Percentiles rank a stretch among this genome's conserved stretches.
Evolutionary conservation across 2,329 filamentous ascomycete genomes (phyloP).

Genomic region (Cytospora piceae): DNA sequence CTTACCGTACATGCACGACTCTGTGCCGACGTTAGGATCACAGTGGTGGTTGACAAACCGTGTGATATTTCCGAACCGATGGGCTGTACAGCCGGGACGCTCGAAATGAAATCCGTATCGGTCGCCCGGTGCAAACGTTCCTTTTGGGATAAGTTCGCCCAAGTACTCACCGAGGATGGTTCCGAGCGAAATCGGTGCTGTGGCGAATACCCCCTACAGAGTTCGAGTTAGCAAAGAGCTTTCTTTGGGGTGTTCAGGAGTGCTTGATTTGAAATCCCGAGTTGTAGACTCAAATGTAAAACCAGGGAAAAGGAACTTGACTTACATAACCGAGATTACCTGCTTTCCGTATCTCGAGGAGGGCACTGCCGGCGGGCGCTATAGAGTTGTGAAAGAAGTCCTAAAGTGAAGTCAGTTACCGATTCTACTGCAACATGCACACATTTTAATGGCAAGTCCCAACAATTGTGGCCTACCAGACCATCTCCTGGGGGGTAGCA

Average conservation of each 20-base stretch:
- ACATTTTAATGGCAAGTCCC: neutral
- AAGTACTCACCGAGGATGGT: slow-evolving; percentile 8
- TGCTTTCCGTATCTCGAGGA: neutral
- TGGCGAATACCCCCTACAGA: slow-evolving; percentile 7
- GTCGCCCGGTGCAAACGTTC: neutral
- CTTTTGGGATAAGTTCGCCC: slow-evolving; percentile 4
- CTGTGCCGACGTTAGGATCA: neutral
- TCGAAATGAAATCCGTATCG: neutral
- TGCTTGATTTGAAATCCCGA: too few relatives aligned
- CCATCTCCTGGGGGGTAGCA: neutral
- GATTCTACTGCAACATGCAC: neutral
- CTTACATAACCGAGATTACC: neutral
- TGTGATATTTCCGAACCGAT: neutral
- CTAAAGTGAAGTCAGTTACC: neutral
- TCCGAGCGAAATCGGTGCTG: neutral
- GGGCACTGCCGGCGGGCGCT: neutral
- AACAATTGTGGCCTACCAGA: too few relatives aligned
- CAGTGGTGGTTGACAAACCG: slow-evolving; percentile 17
- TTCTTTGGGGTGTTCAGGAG: too few relatives aligned
- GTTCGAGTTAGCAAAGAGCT: neutral
- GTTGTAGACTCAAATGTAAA: neutral
- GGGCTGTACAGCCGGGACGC: neutral
- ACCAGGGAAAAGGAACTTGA: neutral
- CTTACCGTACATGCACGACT: neutral
- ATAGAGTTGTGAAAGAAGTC: neutral